A percentile compares a stretch with the other conserved stretches of the same genome.
Conservation (phyloP, 2,329 filamentous ascomycete genomes). For the Cytospora mali region DNA sequence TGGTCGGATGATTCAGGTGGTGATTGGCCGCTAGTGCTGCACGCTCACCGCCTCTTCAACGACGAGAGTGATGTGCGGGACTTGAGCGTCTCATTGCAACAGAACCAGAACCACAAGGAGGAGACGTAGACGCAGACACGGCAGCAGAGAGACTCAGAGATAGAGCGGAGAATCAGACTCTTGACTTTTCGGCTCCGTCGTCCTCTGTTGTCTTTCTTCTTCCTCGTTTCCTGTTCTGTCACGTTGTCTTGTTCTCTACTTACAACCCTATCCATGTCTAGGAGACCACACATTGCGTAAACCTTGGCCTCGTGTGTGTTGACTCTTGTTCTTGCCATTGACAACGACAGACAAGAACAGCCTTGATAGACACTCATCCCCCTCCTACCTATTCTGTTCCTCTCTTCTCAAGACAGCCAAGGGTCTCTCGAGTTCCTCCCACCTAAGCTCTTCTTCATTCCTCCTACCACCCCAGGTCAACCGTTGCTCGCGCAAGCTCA, state of each 20-base stretch:
- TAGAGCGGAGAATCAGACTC: constrained; percentile 20
- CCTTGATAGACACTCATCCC: constrained; percentile 4
- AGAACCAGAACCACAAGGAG: constrained; percentile 20
- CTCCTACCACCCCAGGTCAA: constrained; percentile 37
- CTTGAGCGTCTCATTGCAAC: constrained; percentile 26
- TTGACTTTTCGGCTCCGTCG: constrained; percentile 23
- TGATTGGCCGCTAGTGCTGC: constrained; percentile 25
- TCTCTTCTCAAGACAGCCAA: constrained; percentile 5
- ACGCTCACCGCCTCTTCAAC: constrained; percentile 38
- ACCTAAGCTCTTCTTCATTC: constrained; percentile 28
- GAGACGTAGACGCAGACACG: constrained; percentile 18
- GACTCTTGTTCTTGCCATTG: not conserved
- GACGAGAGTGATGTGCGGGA: constrained; percentile 27
- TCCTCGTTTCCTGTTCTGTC: constrained; percentile 39
- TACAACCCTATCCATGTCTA: constrained; percentile 38
- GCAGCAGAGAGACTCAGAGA: constrained; percentile 20
- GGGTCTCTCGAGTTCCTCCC: constrained; percentile 25
- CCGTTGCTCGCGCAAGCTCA: constrained; percentile 31
- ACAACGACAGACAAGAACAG: constrained; percentile 16
- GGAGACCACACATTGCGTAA: constrained; percentile 23
- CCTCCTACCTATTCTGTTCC: not conserved
- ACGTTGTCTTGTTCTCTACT: constrained; percentile 28
- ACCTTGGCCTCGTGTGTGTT: constrained; percentile 17
- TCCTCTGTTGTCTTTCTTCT: constrained; percentile 27
- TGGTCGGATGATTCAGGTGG: constrained; percentile 21